A percentile compares a stretch with the other conserved stretches of the same genome.
phyloP scores from a whole-genome alignment of 2,329 filamentous ascomycete species.

The Hypomyces perniciosus region DNA sequence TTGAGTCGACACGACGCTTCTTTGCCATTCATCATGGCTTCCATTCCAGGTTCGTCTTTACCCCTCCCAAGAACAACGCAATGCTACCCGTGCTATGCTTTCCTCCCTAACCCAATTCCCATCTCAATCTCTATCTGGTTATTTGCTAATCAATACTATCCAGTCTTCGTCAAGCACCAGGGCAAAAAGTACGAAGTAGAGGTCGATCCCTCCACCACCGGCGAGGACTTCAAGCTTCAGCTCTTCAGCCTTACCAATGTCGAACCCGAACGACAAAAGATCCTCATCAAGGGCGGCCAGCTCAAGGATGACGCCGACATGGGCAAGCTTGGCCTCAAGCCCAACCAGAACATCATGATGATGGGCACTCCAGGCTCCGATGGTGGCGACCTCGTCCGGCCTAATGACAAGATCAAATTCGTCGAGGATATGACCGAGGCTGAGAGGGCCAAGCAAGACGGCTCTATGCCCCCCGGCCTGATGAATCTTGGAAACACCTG shows the following conservation, averaged over 20 bases:
- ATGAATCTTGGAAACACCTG: slow-evolving; percentile 96
- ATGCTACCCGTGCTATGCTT: not conserved
- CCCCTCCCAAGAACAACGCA: slow-evolving; percentile 13
- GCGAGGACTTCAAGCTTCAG: slow-evolving; percentile 93
- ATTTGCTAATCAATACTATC: not conserved
- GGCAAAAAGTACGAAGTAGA: slow-evolving; percentile 95
- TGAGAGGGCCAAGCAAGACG: slow-evolving; percentile 74
- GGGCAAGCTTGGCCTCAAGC: slow-evolving; percentile 75
- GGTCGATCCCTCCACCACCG: slow-evolving; percentile 74
- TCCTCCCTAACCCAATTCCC: not conserved
- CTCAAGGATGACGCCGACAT: slow-evolving; percentile 93
- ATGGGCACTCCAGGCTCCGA: slow-evolving; percentile 80
- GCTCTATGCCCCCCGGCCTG: slow-evolving; percentile 80
- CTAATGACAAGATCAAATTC: slow-evolving; percentile 79
- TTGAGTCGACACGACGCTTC: not conserved
- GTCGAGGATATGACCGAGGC: slow-evolving; percentile 97
- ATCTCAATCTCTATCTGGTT: not conserved
- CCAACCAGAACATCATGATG: slow-evolving; percentile 88
- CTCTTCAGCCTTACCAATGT: slow-evolving; percentile 93
- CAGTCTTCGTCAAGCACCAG: slow-evolving; percentile 89
- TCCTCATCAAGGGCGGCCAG: slow-evolving; percentile 87
- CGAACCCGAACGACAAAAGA: slow-evolving; percentile 93
- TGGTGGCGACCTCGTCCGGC: slow-evolving; percentile 56
- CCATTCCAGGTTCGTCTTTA: slow-evolving; percentile 45
- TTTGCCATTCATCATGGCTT: slow-evolving; percentile 47